Evolutionary conservation across 2,329 filamentous ascomycete genomes (phyloP).

Genomic region (Paracoccidioides lutzii): DNA sequence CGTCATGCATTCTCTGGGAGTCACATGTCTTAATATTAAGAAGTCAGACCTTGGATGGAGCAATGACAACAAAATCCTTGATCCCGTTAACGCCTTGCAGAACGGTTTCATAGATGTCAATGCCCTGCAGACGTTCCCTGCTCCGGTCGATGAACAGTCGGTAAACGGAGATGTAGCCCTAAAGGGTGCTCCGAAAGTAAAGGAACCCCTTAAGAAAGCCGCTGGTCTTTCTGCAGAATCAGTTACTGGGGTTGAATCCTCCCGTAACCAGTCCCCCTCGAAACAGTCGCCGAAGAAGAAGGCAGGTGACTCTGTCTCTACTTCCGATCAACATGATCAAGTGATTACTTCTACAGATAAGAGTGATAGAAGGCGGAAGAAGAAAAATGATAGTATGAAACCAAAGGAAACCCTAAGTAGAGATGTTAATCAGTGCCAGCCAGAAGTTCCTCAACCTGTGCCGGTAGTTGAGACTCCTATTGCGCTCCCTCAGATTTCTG

Average conservation of each 20-base stretch:
- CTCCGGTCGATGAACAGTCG: slow-evolving; percentile 30
- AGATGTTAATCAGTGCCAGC: neutral
- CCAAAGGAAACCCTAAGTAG: slow-evolving; percentile 21
- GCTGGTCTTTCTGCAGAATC: slow-evolving; percentile 23
- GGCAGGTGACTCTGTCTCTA: slow-evolving; percentile 20
- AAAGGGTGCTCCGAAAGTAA: slow-evolving; percentile 9
- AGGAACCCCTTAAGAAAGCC: slow-evolving; percentile 28
- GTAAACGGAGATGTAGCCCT: slow-evolving; percentile 29
- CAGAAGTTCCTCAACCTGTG: neutral
- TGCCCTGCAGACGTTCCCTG: slow-evolving; percentile 47
- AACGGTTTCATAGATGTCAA: slow-evolving; percentile 62
- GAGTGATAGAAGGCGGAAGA: slow-evolving; percentile 61
- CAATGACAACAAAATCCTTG: slow-evolving; percentile 73
- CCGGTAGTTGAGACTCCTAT: neutral
- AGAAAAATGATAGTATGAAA: slow-evolving; percentile 36
- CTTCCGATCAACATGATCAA: slow-evolving; percentile 19
- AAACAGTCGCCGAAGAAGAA: slow-evolving; percentile 30
- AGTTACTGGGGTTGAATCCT: slow-evolving; percentile 13
- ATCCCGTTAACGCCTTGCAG: slow-evolving; percentile 61
- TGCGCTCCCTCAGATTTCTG: neutral
- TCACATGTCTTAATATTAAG: slow-evolving; percentile 78
- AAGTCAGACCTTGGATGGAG: slow-evolving; percentile 87
- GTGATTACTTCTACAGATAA: slow-evolving; percentile 36
- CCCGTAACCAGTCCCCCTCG: slow-evolving; percentile 24
- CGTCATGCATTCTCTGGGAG: slow-evolving; percentile 92